phyloP scores from a whole-genome alignment of 305 asterid genomes.

The Plantago coronopus region DNA sequence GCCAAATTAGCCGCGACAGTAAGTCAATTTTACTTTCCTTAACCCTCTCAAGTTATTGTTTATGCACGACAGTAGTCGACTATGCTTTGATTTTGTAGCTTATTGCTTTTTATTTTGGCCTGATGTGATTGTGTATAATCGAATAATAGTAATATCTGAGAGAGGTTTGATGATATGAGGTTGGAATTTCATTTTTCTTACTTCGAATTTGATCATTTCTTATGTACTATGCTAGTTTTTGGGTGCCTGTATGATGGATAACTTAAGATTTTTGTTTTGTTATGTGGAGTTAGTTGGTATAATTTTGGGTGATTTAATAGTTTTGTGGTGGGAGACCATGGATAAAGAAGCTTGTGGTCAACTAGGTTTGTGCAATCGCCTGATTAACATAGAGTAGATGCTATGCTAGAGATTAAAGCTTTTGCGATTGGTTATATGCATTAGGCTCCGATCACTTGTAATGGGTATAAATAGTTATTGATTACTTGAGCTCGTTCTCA shows the following conservation, averaged over 20 bases:
- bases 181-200: too few species aligned
- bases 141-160: neutral
- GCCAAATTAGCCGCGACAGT: constrained; percentile 92
- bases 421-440: neutral
- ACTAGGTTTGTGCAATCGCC: neutral
- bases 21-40: constrained; percentile 28
- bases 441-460: neutral
- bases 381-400: neutral
- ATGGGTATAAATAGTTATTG: neutral
- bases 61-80: neutral
- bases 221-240: too few species aligned
- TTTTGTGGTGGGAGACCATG: neutral
- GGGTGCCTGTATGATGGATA: too few species aligned
- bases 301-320: neutral
- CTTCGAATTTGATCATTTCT: too few species aligned
- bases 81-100: neutral
- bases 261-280: constrained; percentile 4
- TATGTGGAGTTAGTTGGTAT: neutral
- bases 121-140: constrained; percentile 1
- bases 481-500: neutral
- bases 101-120: neutral
- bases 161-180: too few species aligned
- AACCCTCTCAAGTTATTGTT: neutral
- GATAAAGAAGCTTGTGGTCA: neutral
- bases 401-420: neutral